Conservation (phyloP, 2,329 filamentous ascomycete species). For the Ascochyta rabiei region DNA sequence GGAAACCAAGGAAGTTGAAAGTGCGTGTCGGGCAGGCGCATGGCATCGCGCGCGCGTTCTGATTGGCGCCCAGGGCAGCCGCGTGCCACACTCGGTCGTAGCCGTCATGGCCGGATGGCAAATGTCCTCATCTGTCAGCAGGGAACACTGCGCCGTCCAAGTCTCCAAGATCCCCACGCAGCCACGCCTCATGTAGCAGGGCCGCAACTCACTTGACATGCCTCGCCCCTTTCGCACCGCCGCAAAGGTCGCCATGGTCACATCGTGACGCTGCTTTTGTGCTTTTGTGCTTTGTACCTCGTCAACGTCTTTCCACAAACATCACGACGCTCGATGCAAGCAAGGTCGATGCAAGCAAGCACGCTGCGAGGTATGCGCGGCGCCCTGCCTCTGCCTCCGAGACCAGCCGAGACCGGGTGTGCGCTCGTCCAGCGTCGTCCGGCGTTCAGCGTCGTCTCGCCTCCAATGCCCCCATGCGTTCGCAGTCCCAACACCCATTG, state of each 20-base stretch:
- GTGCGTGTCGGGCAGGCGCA: conserved; percentile 16
- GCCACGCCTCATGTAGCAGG: conserved; percentile 10
- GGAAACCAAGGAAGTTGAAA: conserved; percentile 16
- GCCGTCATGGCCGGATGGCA: conserved; percentile 14
- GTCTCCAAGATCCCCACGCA: too few species aligned
- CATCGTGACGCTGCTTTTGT: conserved; percentile 8
- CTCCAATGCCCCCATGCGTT: conserved; percentile 32
- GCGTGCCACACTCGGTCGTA: conserved; percentile 8
- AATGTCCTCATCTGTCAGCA: conserved; percentile 14
- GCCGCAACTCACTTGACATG: neutral
- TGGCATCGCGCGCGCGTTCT: conserved; percentile 6
- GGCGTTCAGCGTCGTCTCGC: conserved; percentile 10
- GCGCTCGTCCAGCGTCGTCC: too few species aligned
- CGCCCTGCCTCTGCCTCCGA: conserved; percentile 24
- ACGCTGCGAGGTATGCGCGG: neutral
- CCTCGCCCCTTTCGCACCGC: conserved; percentile 8
- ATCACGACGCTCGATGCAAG: neutral
- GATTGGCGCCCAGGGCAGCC: conserved; percentile 5
- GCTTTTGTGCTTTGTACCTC: neutral
- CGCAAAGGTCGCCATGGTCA: conserved; percentile 15
- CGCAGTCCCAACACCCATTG: conserved; percentile 35
- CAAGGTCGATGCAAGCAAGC: too few species aligned
- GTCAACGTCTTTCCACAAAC: conserved; percentile 1
- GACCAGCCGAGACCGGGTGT: conserved; percentile 37
- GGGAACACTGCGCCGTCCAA: neutral